These are phyloP conservation scores for Wickerhamiella kazuoi DNA, from an alignment of 805 yeast species.

Conservation along the genomic window DNA sequence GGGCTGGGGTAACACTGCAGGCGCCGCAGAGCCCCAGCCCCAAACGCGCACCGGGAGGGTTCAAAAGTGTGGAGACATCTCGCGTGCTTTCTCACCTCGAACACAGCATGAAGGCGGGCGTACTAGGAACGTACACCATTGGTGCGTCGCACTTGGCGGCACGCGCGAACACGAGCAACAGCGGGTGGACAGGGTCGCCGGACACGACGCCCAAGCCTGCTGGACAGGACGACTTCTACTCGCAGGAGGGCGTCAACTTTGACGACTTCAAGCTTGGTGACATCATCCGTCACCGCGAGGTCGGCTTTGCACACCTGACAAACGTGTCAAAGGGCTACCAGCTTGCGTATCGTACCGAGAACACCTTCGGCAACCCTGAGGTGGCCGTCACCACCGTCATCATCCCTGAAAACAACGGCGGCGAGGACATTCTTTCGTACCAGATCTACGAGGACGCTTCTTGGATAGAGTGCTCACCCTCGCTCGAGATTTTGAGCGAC, in stretches of 20 bases:
- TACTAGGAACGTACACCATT: neutral
- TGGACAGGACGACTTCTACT: neutral
- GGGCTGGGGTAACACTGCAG: too few relatives aligned
- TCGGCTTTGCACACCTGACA: neutral
- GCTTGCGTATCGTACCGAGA: constrained; percentile 14
- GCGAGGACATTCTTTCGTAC: constrained; percentile 8
- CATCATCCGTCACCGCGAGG: constrained; percentile 2
- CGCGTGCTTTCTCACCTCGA: too few relatives aligned
- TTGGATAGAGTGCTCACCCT: constrained; percentile 13
- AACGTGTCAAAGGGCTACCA: constrained; percentile 11
- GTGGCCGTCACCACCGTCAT: constrained; percentile 17
- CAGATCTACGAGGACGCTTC: constrained; percentile 14
- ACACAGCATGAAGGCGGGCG: neutral
- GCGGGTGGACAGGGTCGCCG: neutral
- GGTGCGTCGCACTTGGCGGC: neutral
- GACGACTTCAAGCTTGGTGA: neutral
- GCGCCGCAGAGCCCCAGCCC: too few relatives aligned
- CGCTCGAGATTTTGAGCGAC: constrained; percentile 7
- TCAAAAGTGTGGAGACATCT: too few relatives aligned
- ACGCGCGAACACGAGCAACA: neutral
- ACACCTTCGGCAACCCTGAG: constrained; percentile 15
- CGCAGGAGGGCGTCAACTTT: neutral
- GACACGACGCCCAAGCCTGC: neutral
- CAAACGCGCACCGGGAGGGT: too few relatives aligned
- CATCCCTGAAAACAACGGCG: constrained; percentile 11